Evolutionary conservation across 768 basidiomycete genomes (phyloP).

Genomic region (Vararia minispora): DNA sequence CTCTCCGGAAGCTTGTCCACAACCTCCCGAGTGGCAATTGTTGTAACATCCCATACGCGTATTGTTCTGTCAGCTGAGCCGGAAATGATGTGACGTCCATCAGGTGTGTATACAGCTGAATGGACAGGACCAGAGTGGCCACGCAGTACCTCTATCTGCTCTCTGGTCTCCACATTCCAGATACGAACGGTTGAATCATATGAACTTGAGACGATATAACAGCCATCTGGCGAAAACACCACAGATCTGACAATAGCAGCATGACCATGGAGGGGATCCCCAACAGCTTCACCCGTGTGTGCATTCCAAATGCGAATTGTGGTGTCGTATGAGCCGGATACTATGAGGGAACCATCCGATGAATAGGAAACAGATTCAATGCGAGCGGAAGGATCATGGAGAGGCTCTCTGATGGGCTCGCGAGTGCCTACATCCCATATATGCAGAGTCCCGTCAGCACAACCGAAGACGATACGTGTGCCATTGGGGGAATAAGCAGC

Average conservation of each 20-base stretch:
- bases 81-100: slow-evolving; percentile 1
- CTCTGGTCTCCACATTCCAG: too few species aligned
- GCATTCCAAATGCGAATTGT: slow-evolving; percentile 8
- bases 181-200: too few species aligned
- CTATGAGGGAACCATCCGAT: slow-evolving; percentile 16
- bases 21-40: too few species aligned
- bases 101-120: slow-evolving; percentile 4
- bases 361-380: slow-evolving; percentile 41
- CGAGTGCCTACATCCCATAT: slow-evolving; percentile 15
- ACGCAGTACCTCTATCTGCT: too few species aligned
- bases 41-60: too few species aligned
- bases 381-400: slow-evolving; percentile 36
- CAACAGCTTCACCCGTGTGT: too few species aligned
- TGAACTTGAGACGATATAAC: too few species aligned
- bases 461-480: slow-evolving; percentile 15
- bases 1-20: too few species aligned
- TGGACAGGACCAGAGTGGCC: too few species aligned
- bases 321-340: slow-evolving; percentile 4
- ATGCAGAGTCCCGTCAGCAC: not conserved
- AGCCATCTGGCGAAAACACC: too few species aligned
- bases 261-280: too few species aligned
- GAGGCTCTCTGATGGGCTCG: slow-evolving; percentile 17
- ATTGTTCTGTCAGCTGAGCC: slow-evolving; percentile 5
- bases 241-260: too few species aligned
- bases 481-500: slow-evolving; percentile 8